Evolutionary conservation across 495 filamentous ascomycete species (phyloP).

Genomic region (Parmelia sp.): DNA sequence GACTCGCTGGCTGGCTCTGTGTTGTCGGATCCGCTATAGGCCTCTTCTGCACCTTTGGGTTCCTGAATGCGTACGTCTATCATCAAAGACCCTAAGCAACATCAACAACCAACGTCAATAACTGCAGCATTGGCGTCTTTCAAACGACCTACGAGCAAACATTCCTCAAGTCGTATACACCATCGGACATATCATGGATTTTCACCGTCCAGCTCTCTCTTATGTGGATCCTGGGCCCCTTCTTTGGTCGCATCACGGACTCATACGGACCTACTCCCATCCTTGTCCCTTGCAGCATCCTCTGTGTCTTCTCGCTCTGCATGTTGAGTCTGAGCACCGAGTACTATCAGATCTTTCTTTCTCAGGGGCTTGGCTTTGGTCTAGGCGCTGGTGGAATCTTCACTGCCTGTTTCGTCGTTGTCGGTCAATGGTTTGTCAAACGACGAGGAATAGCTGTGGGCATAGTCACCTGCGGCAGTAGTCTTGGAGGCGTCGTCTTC

Average conservation of each 20-base stretch:
- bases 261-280: slow-evolving; percentile 29
- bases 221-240: slow-evolving; percentile 31
- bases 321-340: slow-evolving; percentile 31
- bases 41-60: slow-evolving; percentile 30
- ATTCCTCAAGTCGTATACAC: slow-evolving; percentile 24
- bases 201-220: slow-evolving; percentile 32
- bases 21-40: slow-evolving; percentile 26
- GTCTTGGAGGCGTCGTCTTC: slow-evolving; percentile 36
- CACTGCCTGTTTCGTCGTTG: slow-evolving; percentile 27
- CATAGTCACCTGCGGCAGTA: slow-evolving; percentile 30
- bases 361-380: slow-evolving; percentile 36
- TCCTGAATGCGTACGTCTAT: slow-evolving; percentile 30
- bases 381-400: slow-evolving; percentile 35
- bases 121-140: slow-evolving; percentile 30
- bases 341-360: slow-evolving; percentile 35
- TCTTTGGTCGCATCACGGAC: slow-evolving; percentile 33
- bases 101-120: slow-evolving; percentile 13
- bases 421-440: slow-evolving; percentile 30
- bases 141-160: slow-evolving; percentile 30
- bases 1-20: slow-evolving; percentile 31
- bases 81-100: slow-evolving; percentile 1
- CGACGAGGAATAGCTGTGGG: slow-evolving; percentile 31
- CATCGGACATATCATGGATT: slow-evolving; percentile 35
- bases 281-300: slow-evolving; percentile 26
- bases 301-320: slow-evolving; percentile 30